phyloP scores from a whole-genome alignment of 2,329 filamentous ascomycete species.

The Claviceps paspali region DNA sequence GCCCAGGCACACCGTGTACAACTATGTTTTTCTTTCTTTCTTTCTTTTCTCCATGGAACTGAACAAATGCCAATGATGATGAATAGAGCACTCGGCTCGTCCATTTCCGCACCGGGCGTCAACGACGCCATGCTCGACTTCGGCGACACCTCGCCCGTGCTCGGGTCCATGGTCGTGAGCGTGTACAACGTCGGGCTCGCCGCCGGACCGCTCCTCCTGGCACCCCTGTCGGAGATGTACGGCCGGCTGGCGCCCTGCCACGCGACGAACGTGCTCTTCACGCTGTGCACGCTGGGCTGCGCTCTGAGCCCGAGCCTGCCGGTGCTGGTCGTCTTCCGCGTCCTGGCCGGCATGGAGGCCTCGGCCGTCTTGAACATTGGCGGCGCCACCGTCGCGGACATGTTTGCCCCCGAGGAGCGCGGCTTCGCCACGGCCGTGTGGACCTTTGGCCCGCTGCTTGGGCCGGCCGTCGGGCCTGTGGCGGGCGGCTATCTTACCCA shows the following conservation, averaged over 20 bases:
- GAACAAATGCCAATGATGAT: no score
- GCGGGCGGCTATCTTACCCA: neutral
- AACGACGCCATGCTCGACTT: slow-evolving; percentile 1
- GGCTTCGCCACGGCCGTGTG: neutral
- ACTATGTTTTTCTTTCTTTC: no score
- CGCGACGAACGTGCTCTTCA: neutral
- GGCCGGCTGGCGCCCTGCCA: neutral
- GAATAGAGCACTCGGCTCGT: slow-evolving; percentile 4
- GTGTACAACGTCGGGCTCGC: slow-evolving; percentile 2
- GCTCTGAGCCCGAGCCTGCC: neutral
- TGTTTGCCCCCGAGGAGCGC: neutral
- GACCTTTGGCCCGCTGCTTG: neutral
- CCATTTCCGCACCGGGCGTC: neutral
- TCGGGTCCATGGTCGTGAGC: slow-evolving; percentile 1
- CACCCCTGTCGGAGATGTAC: slow-evolving; percentile 1
- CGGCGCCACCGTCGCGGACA: neutral
- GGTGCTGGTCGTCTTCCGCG: neutral
- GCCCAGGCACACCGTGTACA: no score
- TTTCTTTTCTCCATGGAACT: no score
- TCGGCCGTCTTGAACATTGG: neutral
- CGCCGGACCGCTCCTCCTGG: slow-evolving; percentile 1
- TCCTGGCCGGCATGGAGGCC: neutral
- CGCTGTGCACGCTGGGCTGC: neutral
- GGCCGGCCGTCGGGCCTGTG: neutral
- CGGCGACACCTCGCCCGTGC: neutral